Base-by-base conservation (phyloP, 208 protist genomes). In the Leishmania major region DNA sequence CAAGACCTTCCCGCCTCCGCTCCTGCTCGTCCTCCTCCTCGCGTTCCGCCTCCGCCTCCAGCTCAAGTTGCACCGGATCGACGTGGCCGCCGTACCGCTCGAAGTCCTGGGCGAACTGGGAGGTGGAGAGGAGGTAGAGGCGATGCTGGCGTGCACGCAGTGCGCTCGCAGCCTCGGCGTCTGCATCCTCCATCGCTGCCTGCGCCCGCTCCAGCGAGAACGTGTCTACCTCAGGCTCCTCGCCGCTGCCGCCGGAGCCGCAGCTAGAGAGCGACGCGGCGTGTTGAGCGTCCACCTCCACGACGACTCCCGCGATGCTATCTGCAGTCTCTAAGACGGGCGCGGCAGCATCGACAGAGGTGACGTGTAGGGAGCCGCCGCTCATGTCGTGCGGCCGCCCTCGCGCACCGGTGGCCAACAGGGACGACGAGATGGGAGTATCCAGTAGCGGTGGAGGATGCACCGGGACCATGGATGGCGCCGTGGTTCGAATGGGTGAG, bases 201-300 rank as follows among this genome's bases (percentile, higher is more conserved):
- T 85, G 80, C 1, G 87, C 75, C 4, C 84, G 78, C 59, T 86
- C 73, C 67, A 91, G 70, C 49, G 66, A 78, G 28, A 79, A 84
- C n/a, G 79, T 83, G 79, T 91, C 88, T 57, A 91, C 81, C 80
- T 91, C 79, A 35, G 80, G 73, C 43, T 69, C 66, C 31, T 81
- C 75, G 35, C 47, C 74, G 53, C 53, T 78, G 6, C 74, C 40
- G 53, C 57, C 6, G 51, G 55, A 51, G 35, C 55, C 22, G 31
- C n/a, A 67, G 22, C 55, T 60, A 19, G 74, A 55, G 43, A 57
- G 62, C 60, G 47, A 60, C 19, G 49, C 37, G 8, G 77, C 64
- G 2, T 51, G 59, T 37, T 17, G 75, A 2, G n/a, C 47, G 55
- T 70, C 75, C 59, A 79, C 53, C 59, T 79, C 75, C 19, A 79